Base-by-base conservation (phyloP, 768 basidiomycete genomes). In the Suillus hirtellus region DNA sequence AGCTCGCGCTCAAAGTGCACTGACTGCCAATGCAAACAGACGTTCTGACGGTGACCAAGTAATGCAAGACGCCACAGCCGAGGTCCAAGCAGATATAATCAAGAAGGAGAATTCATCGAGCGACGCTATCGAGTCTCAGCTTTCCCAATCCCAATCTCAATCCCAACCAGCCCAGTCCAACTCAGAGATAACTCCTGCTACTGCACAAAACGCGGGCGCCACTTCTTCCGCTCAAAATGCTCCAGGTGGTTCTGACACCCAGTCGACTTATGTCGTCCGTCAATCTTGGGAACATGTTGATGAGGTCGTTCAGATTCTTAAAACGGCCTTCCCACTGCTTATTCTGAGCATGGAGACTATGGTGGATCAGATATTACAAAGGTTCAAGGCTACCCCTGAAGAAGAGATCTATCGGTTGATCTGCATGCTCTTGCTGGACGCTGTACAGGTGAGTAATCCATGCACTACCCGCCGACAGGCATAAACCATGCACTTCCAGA, bases 301-400 rank as follows among this genome's bases (percentile, higher is more conserved):
- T 24, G 97, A 99, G 71, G 87, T 99, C 63, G 86, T 95, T 47
- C 90, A 95, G 72, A 88, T 93, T 43, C 81, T 99, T 69, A 99
- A 99, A 79, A 97, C 96, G 0, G 89, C 93, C 0, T 97, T 96
- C 82, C 97, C 97, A 0, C 83, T 99, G 8, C 84, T 99, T 42
- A 93, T 96, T 37, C 80, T 99, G 24, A 97, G 95, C 62, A 82
- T 99, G 82, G 97, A 99, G 78, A 96, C 94, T 17, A 91, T 98
- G 84, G 91, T 96, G 4, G 97, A 99, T 67, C 95, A 98, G 76
- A 91, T 99, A 66, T 83, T 87, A 24, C 85, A 88, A 63, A 86
- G 95, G 59, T 96, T 98, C 79, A 96, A 97, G 74, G 86, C 91
- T 2, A 82, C 85, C 1, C 84, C 87, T 2, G 97, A 99, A 64